Evolutionary conservation across 75 land plant species (phyloP).

Genomic region (Cryptomeria japonica): DNA sequence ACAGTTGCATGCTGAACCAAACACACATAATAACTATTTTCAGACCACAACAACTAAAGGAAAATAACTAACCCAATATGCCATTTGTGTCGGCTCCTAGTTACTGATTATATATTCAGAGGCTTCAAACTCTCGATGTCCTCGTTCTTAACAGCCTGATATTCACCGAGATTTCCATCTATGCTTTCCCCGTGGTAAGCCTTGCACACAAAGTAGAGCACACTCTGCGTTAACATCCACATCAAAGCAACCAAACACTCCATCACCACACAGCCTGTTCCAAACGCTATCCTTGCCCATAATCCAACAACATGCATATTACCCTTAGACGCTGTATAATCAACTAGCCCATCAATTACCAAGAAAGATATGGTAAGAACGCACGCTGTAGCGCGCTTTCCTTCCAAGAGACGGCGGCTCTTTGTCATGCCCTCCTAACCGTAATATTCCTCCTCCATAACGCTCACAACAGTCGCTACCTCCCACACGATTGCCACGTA

Average conservation of each 20-base stretch:
- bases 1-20: too few relatives aligned
- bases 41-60: too few relatives aligned
- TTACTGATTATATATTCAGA: too few relatives aligned
- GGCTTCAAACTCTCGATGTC: too few relatives aligned
- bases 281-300: neutral
- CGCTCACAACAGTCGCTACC: neutral
- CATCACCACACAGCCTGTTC: neutral
- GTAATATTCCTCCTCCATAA: too few relatives aligned
- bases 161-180: neutral
- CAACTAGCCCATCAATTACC: neutral
- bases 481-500: neutral
- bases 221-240: neutral
- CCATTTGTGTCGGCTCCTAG: too few relatives aligned
- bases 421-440: neutral
- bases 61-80: too few relatives aligned
- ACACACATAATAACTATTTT: too few relatives aligned
- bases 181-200: neutral
- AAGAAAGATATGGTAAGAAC: neutral
- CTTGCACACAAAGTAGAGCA: neutral
- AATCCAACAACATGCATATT: neutral
- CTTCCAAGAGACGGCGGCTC: neutral
- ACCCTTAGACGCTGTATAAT: neutral
- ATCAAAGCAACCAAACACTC: neutral
- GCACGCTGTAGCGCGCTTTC: neutral
- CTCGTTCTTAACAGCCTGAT: too few relatives aligned